Evolutionary conservation across 108 stramenopile genomes (phyloP).

Genomic region (Schizochytrium sp.): DNA sequence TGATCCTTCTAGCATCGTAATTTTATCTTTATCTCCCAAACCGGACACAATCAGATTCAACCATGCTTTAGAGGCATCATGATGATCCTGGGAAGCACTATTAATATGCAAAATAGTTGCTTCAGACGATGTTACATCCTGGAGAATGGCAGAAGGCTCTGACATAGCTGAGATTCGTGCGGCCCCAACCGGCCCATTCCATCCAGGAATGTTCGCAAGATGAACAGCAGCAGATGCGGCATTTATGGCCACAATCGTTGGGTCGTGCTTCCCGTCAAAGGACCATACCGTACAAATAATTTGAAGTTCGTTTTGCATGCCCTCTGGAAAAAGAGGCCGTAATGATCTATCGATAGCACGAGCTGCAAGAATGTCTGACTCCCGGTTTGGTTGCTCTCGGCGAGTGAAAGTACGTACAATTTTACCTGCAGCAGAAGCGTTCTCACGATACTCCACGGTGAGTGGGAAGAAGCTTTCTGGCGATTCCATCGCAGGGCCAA

Average conservation of each 20-base stretch:
- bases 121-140: background rate
- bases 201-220: slow-evolving; percentile 71
- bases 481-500: background rate
- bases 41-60: slow-evolving; percentile 68
- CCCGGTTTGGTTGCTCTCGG: slow-evolving; percentile 82
- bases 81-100: background rate
- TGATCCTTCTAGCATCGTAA: slow-evolving; percentile 57
- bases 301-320: slow-evolving; percentile 86
- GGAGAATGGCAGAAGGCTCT: slow-evolving; percentile 70
- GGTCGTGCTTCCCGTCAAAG: slow-evolving; percentile 82
- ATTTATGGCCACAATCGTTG: slow-evolving; percentile 84
- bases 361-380: slow-evolving; percentile 88
- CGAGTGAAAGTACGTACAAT: slow-evolving; percentile 87
- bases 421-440: slow-evolving; percentile 85
- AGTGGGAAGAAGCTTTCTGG: slow-evolving; percentile 89
- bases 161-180: slow-evolving; percentile 77
- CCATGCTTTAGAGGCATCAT: slow-evolving; percentile 52
- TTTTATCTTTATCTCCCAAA: slow-evolving; percentile 66
- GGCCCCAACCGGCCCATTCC: slow-evolving; percentile 76
- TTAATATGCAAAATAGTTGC: background rate
- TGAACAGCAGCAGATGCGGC: slow-evolving; percentile 82
- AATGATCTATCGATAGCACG: slow-evolving; percentile 94
- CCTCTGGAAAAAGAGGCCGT: slow-evolving; percentile 87
- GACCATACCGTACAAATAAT: slow-evolving; percentile 89
- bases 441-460: slow-evolving; percentile 91